Evolutionary conservation across 2,329 filamentous ascomycete genomes (phyloP).

Genomic region (Microdochium nivale): DNA sequence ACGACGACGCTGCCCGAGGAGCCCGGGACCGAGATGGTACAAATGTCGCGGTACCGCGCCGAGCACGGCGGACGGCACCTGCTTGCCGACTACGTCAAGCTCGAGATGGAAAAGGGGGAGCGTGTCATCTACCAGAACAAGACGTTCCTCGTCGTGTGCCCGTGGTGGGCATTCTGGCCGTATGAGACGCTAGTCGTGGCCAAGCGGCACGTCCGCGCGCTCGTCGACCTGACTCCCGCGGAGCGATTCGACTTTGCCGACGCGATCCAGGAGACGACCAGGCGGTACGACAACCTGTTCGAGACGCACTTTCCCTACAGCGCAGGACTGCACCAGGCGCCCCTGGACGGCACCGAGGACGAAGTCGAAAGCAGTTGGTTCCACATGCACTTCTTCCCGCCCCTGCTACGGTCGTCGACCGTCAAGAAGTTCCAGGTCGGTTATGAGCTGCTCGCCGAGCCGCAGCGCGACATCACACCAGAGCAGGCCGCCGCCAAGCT

Average conservation of each 20-base stretch:
- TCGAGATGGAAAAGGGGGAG: slow-evolving; percentile 76
- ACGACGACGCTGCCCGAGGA: slow-evolving; percentile 89
- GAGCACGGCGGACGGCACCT: slow-evolving; percentile 69
- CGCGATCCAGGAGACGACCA: slow-evolving; percentile 77
- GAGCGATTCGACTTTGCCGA: slow-evolving; percentile 74
- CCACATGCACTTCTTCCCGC: slow-evolving; percentile 97
- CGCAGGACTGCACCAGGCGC: slow-evolving; percentile 94
- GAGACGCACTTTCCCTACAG: slow-evolving; percentile 96
- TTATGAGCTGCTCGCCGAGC: slow-evolving; percentile 93
- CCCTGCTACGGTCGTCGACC: slow-evolving; percentile 81
- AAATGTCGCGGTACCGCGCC: slow-evolving; percentile 69
- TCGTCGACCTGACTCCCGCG: slow-evolving; percentile 68
- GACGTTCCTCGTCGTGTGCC: slow-evolving; percentile 78
- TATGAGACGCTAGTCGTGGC: slow-evolving; percentile 90
- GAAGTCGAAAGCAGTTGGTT: slow-evolving; percentile 85
- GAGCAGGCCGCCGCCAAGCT: slow-evolving; percentile 83
- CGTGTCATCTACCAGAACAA: slow-evolving; percentile 84
- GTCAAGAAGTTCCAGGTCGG: slow-evolving; percentile 95
- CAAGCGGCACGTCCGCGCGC: slow-evolving; percentile 72
- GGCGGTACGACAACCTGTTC: slow-evolving; percentile 93
- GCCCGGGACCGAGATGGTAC: slow-evolving; percentile 66
- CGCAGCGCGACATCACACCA: slow-evolving; percentile 95
- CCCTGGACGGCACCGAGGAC: slow-evolving; percentile 69
- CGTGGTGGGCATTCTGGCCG: slow-evolving; percentile 97
- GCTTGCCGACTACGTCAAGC: slow-evolving; percentile 75